Conservation (phyloP, 495 filamentous ascomycete genomes). For the Neurospora pannonica region DNA sequence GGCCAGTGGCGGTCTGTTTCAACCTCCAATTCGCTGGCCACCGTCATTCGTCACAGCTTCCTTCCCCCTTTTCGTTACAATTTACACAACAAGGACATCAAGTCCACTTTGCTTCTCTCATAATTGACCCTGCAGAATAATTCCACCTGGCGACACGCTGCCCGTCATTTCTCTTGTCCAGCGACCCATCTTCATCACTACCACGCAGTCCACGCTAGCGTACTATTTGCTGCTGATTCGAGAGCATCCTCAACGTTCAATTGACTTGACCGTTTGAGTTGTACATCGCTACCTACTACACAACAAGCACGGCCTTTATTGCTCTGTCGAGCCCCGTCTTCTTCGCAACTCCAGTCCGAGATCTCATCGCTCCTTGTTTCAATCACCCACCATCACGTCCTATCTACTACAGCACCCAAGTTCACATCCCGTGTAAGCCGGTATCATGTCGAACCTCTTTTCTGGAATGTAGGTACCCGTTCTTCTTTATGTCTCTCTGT, state of each 20-base stretch:
- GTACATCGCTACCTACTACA: not conserved
- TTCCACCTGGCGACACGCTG: not conserved
- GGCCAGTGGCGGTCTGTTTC: constrained; percentile 7
- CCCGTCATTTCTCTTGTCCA: not conserved
- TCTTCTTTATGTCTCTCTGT: constrained; percentile 2
- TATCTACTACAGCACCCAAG: not conserved
- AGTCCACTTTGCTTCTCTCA: not conserved
- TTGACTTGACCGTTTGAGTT: not conserved
- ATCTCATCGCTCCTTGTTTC: not conserved
- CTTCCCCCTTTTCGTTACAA: constrained; percentile 1
- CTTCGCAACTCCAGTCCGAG: not conserved
- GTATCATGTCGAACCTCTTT: constrained; percentile 65
- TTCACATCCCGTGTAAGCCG: not conserved
- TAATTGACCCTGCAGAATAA: not conserved
- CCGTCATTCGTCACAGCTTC: not conserved
- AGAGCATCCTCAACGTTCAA: not conserved
- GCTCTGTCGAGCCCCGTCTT: not conserved
- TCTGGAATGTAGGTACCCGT: constrained; percentile 62
- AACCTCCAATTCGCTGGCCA: not conserved
- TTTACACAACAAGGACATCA: not conserved
- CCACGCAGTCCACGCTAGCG: not conserved
- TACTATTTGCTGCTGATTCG: not conserved
- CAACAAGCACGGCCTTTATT: not conserved
- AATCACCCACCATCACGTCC: not conserved
- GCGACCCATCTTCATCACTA: not conserved